Percentiles rank a stretch among this genome's conserved stretches.
These are phyloP conservation scores for Musa balbisiana DNA, from an alignment of 202 grass and related monocot species.

Conservation along the genomic window DNA sequence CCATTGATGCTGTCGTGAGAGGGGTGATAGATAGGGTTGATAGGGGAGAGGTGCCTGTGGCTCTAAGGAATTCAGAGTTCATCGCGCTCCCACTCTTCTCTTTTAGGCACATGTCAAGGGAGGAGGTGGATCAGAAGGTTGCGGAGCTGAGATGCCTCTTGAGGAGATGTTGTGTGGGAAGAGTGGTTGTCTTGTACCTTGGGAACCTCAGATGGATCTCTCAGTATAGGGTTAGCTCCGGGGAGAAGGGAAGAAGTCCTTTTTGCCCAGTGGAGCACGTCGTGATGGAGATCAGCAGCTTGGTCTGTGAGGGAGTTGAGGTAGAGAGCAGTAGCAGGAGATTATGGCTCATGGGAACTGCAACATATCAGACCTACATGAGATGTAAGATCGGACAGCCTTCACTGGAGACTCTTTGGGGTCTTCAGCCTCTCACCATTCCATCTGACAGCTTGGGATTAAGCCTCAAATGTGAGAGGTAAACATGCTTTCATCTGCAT, in stretches of 20 bases:
- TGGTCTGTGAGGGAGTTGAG: slow-evolving; percentile 26
- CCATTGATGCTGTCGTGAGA: slow-evolving; percentile 43
- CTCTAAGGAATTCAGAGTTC: slow-evolving; percentile 58
- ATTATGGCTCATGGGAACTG: slow-evolving; percentile 60
- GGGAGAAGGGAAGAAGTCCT: slow-evolving; percentile 24
- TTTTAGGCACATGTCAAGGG: slow-evolving; percentile 36
- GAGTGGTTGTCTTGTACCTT: slow-evolving; percentile 57
- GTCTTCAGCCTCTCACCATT: slow-evolving; percentile 44
- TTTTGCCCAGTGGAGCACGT: slow-evolving; percentile 77
- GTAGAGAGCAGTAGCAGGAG: slow-evolving; percentile 22
- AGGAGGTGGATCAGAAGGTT: slow-evolving; percentile 54
- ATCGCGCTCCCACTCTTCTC: slow-evolving; percentile 46
- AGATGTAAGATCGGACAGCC: slow-evolving; percentile 49
- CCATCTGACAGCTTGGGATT: slow-evolving; percentile 35
- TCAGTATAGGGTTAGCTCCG: slow-evolving; percentile 33
- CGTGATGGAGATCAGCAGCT: slow-evolving; percentile 60
- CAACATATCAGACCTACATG: slow-evolving; percentile 44
- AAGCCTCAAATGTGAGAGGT: slow-evolving; percentile 35
- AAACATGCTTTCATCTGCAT: neutral
- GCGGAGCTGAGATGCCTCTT: slow-evolving; percentile 46
- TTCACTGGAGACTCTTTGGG: slow-evolving; percentile 61
- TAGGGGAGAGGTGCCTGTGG: slow-evolving; percentile 47
- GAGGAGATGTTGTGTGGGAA: slow-evolving; percentile 36
- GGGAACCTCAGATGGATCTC: slow-evolving; percentile 60
- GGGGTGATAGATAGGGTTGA: slow-evolving; percentile 74